Conservation (phyloP, 805 yeast genomes). For the Tetrapisispora nanseiensis region DNA sequence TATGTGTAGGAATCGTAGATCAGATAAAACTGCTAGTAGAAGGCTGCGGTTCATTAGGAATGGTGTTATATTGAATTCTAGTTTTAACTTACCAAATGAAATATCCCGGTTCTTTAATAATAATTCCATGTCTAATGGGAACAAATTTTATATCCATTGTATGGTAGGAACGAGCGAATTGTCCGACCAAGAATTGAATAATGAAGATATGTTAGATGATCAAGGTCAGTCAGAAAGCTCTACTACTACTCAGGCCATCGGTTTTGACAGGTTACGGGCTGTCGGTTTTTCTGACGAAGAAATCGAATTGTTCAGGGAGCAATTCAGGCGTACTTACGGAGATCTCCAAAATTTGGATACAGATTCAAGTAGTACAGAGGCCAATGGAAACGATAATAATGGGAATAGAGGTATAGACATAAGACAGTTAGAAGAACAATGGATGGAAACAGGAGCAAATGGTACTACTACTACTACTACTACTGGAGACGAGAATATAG, state of each 20-base stretch:
- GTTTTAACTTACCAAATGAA: constrained; percentile 12
- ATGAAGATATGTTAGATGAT: constrained; percentile 50
- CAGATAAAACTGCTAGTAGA: constrained; percentile 10
- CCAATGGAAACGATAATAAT: constrained; percentile 11
- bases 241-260: constrained; percentile 50
- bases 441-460: constrained; percentile 65
- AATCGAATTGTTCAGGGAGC: constrained; percentile 58
- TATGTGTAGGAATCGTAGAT: constrained; percentile 20
- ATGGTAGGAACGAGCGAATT: constrained; percentile 48
- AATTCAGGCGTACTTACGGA: constrained; percentile 64
- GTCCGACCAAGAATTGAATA: constrained; percentile 36
- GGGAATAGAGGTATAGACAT: constrained; percentile 32
- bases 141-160: constrained; percentile 61
- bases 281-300: constrained; percentile 82
- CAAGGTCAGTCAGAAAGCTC: constrained; percentile 13
- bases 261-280: constrained; percentile 73
- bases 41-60: constrained; percentile 23
- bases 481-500: constrained; percentile 31
- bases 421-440: constrained; percentile 68
- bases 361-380: constrained; percentile 2
- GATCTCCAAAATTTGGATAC: constrained; percentile 24
- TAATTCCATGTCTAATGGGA: background rate
- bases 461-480: constrained; percentile 39
- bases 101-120: constrained; percentile 10
- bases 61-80: constrained; percentile 21